Base-by-base conservation (phyloP, 768 basidiomycete genomes). In the Calocera cornea region DNA sequence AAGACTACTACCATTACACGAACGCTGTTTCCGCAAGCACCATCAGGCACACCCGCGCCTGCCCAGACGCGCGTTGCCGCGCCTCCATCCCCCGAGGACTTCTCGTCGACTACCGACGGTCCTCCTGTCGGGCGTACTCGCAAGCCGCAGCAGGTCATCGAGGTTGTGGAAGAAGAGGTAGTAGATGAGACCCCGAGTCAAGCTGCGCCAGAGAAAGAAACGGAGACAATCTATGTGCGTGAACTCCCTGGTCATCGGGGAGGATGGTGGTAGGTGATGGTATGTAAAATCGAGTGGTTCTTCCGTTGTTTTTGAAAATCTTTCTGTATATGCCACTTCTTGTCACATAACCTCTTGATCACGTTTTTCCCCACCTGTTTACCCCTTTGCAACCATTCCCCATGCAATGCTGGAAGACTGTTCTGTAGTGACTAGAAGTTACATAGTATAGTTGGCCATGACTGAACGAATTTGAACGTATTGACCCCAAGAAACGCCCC, bases 41-140 rank as follows among this genome's bases (percentile, higher is more conserved):
- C 33, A 27, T 16, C 27, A 10, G 63, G n/a, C 38, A 66, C 65
- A 17, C 70, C 70, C 5, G 70, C 69, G 8, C 70, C 70, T 3
- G 70, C 70, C 64, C 36, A 50, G n/a, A 70, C 68, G 11, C 70
- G 70, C 29, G 66, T 70, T n/a, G 70, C 70, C 29, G 70, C 70
- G 40, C 66, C 44, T 10, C 70, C 70, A 0, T 65, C 66, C n/a
- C 70, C 70, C 14, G 70, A 69, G 63, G 67, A 66, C 38, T 67
- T 67, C 41, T 29, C 54, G 14, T 34, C 36, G 14, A 64, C 64
- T 34, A 29, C 36, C 24, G 34, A 41, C 36, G n/a, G n/a, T n/a
- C 38, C 14, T 38, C 64, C 64, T 41, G 34, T 41, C 34, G 64
- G 64, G 2, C 38, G 34, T 22, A 36, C 64, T 11, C 34, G n/a